Conservation (phyloP, 495 filamentous ascomycete species). For the Tuber melanosporum region DNA sequence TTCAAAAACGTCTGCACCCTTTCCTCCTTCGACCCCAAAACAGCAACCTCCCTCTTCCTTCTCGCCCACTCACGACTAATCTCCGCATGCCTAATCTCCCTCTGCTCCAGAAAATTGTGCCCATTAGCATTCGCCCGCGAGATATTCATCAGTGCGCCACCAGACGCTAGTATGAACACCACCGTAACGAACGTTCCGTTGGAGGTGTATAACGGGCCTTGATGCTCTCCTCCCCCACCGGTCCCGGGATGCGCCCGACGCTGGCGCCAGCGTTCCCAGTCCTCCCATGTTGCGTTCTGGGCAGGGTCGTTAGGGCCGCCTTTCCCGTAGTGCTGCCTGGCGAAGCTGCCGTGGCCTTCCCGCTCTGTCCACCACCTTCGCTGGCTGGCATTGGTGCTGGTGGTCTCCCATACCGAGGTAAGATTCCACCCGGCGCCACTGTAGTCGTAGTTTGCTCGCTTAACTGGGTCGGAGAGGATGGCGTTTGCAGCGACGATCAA, state of each 20-base stretch:
- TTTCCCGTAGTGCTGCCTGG: conserved; percentile 48
- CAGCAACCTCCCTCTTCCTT: conserved; percentile 24
- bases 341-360: conserved; percentile 41
- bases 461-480: conserved; percentile 76
- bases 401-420: neutral
- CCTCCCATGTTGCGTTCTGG: conserved; percentile 93
- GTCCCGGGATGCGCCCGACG: conserved; percentile 39
- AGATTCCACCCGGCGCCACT: conserved; percentile 70
- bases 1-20: conserved; percentile 36
- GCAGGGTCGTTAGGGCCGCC: conserved; percentile 54
- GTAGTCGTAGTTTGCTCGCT: conserved; percentile 72
- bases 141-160: conserved; percentile 49
- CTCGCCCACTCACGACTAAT: conserved; percentile 30
- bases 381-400: conserved; percentile 22
- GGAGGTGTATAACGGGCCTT: conserved; percentile 60
- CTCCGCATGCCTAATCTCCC: conserved; percentile 20
- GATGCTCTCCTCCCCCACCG: conserved; percentile 37
- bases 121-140: conserved; percentile 32
- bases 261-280: conserved; percentile 86
- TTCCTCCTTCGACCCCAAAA: conserved; percentile 34
- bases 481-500: conserved; percentile 79
- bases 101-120: conserved; percentile 25
- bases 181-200: conserved; percentile 69
- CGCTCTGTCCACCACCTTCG: conserved; percentile 42
- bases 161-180: conserved; percentile 56